Conservation (phyloP, 208 protist genomes). For the Leishmania amazonensis region DNA sequence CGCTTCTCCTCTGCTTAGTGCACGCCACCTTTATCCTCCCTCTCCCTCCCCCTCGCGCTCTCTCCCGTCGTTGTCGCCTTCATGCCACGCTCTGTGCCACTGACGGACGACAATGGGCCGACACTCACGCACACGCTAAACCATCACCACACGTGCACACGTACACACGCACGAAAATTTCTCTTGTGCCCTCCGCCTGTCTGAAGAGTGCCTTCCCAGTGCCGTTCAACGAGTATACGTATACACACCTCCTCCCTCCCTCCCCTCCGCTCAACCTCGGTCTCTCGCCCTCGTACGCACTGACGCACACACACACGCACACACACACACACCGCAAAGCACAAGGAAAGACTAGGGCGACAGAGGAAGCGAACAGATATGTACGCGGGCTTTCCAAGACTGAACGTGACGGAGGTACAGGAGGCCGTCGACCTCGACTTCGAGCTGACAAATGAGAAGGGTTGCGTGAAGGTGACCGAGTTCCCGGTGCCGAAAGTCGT, state of each 20-base stretch:
- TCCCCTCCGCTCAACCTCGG: background rate
- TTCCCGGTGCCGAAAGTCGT: conserved; percentile 35
- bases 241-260: background rate
- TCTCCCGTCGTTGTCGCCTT: background rate
- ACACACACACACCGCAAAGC: background rate
- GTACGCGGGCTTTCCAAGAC: conserved; percentile 50
- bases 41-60: background rate
- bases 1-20: background rate
- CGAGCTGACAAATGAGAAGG: conserved; percentile 34
- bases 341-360: background rate
- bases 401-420: conserved; percentile 41
- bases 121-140: background rate
- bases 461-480: conserved; percentile 30
- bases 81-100: background rate
- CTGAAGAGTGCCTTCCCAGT: background rate
- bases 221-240: background rate
- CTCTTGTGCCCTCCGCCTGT: background rate
- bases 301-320: background rate
- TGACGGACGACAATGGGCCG: background rate
- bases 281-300: background rate
- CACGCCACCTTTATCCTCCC: background rate
- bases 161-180: background rate
- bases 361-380: conserved; percentile 12
- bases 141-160: background rate
- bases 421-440: conserved; percentile 31